phyloP scores from a whole-genome alignment of 257 asterid genomes.

The Salvia miltiorrhiza region DNA sequence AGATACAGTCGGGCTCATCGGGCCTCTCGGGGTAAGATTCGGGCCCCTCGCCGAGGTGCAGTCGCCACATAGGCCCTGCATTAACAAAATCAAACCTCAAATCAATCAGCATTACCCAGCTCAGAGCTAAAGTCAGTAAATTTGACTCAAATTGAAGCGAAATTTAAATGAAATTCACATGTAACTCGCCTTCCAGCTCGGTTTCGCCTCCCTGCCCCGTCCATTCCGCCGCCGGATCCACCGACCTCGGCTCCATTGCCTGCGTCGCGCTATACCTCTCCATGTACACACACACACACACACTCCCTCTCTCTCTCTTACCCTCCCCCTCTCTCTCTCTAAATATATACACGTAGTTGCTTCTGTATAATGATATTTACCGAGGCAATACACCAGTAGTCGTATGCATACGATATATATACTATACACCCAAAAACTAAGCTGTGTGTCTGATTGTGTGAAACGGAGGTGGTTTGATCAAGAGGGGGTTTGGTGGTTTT shows the following conservation, averaged over 20 bases:
- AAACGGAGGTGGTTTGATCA: slow-evolving; percentile 34
- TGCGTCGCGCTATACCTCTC: slow-evolving; percentile 54
- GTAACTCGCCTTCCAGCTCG: slow-evolving; percentile 63
- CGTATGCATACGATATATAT: slow-evolving; percentile 7
- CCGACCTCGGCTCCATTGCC: slow-evolving; percentile 51
- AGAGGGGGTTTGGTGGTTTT: slow-evolving; percentile 44
- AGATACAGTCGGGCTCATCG: slow-evolving; percentile 77
- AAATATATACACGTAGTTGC: slow-evolving; percentile 2
- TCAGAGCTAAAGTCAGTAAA: slow-evolving; percentile 24
- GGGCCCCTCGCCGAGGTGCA: slow-evolving; percentile 61
- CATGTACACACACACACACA: slow-evolving; percentile 29
- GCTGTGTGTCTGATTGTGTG: slow-evolving; percentile 25
- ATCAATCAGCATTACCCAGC: slow-evolving; percentile 34
- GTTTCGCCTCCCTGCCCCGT: slow-evolving; percentile 54
- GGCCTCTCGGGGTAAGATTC: slow-evolving; percentile 89
- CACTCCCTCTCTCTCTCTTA: not conserved
- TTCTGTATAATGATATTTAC: slow-evolving; percentile 17
- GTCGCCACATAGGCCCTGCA: slow-evolving; percentile 96
- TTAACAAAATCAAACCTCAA: slow-evolving; percentile 35
- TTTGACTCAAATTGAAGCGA: slow-evolving; percentile 37
- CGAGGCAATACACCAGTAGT: slow-evolving; percentile 4
- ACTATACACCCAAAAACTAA: slow-evolving; percentile 9
- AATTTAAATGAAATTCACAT: slow-evolving; percentile 38
- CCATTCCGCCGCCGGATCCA: slow-evolving; percentile 73
- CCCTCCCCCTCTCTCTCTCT: slow-evolving; percentile 6